Evolutionary conservation across 805 yeast genomes (phyloP).

Genomic region (Candida manassasensis): DNA sequence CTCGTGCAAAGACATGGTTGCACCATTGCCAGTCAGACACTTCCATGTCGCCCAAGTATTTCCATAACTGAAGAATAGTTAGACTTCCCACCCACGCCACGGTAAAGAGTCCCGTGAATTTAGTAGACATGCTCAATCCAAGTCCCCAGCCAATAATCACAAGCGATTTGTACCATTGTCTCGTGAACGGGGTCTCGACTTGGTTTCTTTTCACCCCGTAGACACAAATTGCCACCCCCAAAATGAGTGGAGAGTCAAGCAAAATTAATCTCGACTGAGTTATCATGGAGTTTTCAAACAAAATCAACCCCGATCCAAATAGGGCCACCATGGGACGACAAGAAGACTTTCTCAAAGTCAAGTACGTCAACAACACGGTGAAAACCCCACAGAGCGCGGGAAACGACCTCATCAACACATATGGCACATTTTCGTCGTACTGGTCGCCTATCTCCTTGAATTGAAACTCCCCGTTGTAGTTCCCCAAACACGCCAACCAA

Average conservation of each 20-base stretch:
- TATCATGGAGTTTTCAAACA: constrained; percentile 62
- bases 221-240: constrained; percentile 44
- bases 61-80: constrained; percentile 56
- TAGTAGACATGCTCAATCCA: constrained; percentile 59
- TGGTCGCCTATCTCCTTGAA: constrained; percentile 41
- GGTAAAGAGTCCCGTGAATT: constrained; percentile 69
- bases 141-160: constrained; percentile 43
- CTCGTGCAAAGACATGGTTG: constrained; percentile 38
- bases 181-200: constrained; percentile 39
- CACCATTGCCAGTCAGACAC: constrained; percentile 35
- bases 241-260: constrained; percentile 41
- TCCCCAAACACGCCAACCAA: constrained; percentile 46
- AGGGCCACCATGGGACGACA: constrained; percentile 48
- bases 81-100: constrained; percentile 56
- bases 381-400: constrained; percentile 53
- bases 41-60: constrained; percentile 60
- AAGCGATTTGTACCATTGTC: constrained; percentile 51
- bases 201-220: constrained; percentile 49
- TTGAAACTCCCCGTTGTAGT: constrained; percentile 45
- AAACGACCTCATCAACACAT: constrained; percentile 51
- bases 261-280: constrained; percentile 52
- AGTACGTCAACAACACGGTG: constrained; percentile 48
- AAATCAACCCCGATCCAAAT: constrained; percentile 46
- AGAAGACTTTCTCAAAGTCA: constrained; percentile 51
- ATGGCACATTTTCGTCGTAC: constrained; percentile 35